Base-by-base conservation (phyloP, 441 rosid genomes). In the Populus tomentosa region DNA sequence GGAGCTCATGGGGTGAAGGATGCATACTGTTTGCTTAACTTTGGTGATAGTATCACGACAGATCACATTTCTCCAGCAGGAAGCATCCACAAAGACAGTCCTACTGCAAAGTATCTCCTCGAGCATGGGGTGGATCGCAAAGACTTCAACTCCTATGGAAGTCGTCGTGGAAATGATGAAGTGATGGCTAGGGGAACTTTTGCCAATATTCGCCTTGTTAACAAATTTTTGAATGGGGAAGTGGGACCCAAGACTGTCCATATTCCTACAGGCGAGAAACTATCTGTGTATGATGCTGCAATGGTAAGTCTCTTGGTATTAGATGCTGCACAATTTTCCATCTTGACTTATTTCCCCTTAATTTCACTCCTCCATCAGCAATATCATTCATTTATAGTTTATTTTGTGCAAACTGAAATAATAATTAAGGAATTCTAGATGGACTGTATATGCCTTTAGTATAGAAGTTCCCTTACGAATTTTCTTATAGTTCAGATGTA, bases 61-160 rank as follows among this genome's bases (percentile, higher is more conserved):
- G 98, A 96, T 84, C 99, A 96, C 84, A 94, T 94, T 62, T 96
- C 99, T 65, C 99, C 99, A 14, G 99, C 99, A 35, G 98, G 99
- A 73, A 94, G 87, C 86, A 96, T 96, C 87, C 94, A 96, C 74
- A 94, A 92, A 80, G 99, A 96, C 80, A 94, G 98, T 82, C 96
- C 98, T 4, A 93, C 99, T 71, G 99, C 99, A 24, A 91, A 90
- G 82, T 96, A 8, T 78, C 98, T n/a, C n/a, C n/a, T n/a, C n/a
- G n/a, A n/a, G n/a, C n/a, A n/a, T n/a, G n/a, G n/a, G n/a, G n/a
- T n/a, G n/a, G n/a, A n/a, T n/a, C n/a, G n/a, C n/a, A n/a, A n/a
- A n/a, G n/a, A n/a, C n/a, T n/a, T n/a, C n/a, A n/a, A n/a, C n/a
- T n/a, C n/a, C n/a, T n/a, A n/a, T n/a, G n/a, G n/a, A n/a, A n/a